Evolutionary conservation across 768 basidiomycete genomes (phyloP), one percentile per base, ranked within the genome.

Genomic region (Panellus pusillus): DNA sequence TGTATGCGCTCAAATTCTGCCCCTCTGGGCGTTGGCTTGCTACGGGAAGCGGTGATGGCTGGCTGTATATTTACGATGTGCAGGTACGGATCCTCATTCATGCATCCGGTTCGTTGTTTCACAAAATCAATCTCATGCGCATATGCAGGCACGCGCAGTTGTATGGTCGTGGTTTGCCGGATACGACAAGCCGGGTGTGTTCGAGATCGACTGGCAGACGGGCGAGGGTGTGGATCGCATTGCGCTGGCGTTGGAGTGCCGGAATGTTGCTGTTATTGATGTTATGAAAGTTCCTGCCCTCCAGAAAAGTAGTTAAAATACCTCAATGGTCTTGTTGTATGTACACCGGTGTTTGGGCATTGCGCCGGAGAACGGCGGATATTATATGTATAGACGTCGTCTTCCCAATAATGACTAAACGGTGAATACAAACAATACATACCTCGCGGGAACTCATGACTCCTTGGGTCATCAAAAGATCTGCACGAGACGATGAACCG

Each of bases 1-100:
- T 93, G 35, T 94, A 87, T 66, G 79, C 88, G 1, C 63, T 93
- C 28, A 72, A 82, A 6, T 92, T 92, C 68, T 88, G 87, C 62
- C 90, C 91, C 0, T 77, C 83, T 45, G 89, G 91, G 0, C 73
- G 74, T 44, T 84, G 81, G 66, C 67, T 94, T 24, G 87, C 87
- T 2, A 89, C 89, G 13, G 92, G 89, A 1, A 81, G 88, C 54
- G 87, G 86, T 28, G 92, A 95, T 63, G 89, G 90, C 8, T 80
- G 80, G 73, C 62, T 94, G 50, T 75, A 84, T 61, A 72, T 95
- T 24, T 94, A 91, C 61, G 76, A 84, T 55, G 74, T 85, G 28
- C 72, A 79, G 72, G 91, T 89, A 60, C 47, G 55, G 7, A 79
- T 67, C 5, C 12, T 39, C 6, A 1, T 38, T 20, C 19, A 24